Percentiles rank a stretch among this genome's conserved stretches.
Conservation (phyloP, 106 monocot species). For the Dioscorea alata region DNA sequence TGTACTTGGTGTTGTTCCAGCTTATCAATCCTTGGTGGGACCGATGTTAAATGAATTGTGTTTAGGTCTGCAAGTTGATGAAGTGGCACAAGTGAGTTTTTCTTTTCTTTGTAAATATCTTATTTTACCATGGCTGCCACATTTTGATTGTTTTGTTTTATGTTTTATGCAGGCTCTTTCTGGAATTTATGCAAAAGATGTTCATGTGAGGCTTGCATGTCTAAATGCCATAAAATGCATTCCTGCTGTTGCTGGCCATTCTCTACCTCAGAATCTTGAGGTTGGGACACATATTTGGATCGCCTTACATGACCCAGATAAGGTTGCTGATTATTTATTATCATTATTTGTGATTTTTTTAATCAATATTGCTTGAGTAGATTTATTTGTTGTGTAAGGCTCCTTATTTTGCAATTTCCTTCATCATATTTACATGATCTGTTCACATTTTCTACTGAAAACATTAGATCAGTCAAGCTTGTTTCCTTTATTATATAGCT, state of each 20-base stretch:
- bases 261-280: constrained; percentile 51
- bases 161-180: constrained; percentile 61
- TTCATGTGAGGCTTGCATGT: constrained; percentile 90
- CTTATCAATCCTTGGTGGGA: constrained; percentile 53
- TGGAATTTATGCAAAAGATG: constrained; percentile 89
- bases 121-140: neutral
- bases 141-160: neutral
- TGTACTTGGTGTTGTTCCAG: constrained; percentile 76
- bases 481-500: no score
- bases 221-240: constrained; percentile 91
- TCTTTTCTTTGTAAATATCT: neutral
- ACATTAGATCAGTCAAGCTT: no score
- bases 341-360: neutral
- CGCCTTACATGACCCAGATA: constrained; percentile 90
- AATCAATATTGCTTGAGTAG: no score
- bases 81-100: constrained; percentile 50
- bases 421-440: no score
- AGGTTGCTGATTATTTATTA: constrained; percentile 29
- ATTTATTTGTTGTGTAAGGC: no score
- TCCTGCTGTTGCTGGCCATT: constrained; percentile 63
- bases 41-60: constrained; percentile 96
- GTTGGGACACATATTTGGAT: constrained; percentile 79
- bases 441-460: no score
- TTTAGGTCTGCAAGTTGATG: constrained; percentile 64
- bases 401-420: no score